phyloP scores from a whole-genome alignment of 495 filamentous ascomycete species.

The Massariosphaeria phaeospora region DNA sequence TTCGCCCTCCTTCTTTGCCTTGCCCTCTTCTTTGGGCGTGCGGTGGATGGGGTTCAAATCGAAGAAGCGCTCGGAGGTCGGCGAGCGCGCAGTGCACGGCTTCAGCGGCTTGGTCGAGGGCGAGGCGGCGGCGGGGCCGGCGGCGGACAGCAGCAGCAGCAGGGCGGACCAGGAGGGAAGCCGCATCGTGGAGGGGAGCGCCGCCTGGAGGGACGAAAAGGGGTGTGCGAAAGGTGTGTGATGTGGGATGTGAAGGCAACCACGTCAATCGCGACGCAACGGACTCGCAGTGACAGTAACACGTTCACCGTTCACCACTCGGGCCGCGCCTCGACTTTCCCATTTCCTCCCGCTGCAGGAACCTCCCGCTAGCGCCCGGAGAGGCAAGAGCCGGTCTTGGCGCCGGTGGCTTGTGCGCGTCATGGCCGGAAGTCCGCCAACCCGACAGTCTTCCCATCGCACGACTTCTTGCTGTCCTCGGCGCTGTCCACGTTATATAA shows the following conservation, averaged over 20 bases:
- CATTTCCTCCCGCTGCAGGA: constrained; percentile 1
- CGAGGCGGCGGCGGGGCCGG: constrained; percentile 35
- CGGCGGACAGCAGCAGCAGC: constrained; percentile 38
- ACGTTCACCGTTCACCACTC: not conserved
- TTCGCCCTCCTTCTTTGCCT: constrained; percentile 55
- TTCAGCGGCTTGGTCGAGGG: constrained; percentile 41
- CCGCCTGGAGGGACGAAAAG: not conserved
- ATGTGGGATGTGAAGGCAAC: no score
- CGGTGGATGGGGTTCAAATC: constrained; percentile 76
- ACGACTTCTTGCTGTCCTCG: constrained; percentile 6
- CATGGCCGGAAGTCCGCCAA: constrained; percentile 1
- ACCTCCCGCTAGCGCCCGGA: constrained; percentile 1
- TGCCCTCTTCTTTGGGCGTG: constrained; percentile 52
- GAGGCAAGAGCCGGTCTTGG: not conserved
- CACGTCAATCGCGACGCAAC: no score
- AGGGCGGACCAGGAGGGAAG: constrained; percentile 16
- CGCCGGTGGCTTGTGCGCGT: constrained; percentile 1
- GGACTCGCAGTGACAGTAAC: no score
- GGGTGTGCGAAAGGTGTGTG: not conserved
- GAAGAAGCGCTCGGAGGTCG: constrained; percentile 74
- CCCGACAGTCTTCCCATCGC: not conserved
- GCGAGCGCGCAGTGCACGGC: constrained; percentile 76
- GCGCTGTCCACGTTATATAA: constrained; percentile 1
- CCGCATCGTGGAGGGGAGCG: constrained; percentile 22
- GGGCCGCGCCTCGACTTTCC: not conserved